Base-by-base conservation (phyloP, 2,329 filamentous ascomycete species). In the Monosporascus sp. region DNA sequence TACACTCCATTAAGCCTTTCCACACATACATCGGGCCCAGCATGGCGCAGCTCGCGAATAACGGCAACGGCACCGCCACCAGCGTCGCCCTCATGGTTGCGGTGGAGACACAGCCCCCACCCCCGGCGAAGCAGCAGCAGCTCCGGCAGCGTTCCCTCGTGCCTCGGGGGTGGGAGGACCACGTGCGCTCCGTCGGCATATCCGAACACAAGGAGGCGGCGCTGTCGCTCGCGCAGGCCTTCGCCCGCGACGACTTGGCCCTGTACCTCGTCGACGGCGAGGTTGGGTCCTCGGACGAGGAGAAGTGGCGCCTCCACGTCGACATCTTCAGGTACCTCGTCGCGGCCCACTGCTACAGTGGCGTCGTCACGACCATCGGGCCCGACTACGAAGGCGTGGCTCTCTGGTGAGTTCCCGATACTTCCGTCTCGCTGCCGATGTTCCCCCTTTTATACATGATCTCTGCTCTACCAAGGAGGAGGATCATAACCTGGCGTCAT, bases 311-410 rank as follows among this genome's bases (percentile, higher is more conserved):
- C 60, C 77, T 94, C 46, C 89, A 94, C 69, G 78, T 88, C 60
- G 81, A 87, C 66, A 87, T 91, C 62, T 82, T 93, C 76, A 86
- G 85, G 61, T 92, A 91, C 71, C 80, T 90, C 61, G 85, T 86
- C 49, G 88, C 89, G 54, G 85, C 88, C 55, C 88, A 91, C 68
- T 85, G 84, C 69, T 79, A 88, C 64, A 85, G 85, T 61, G 90
- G 89, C 52, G 70, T 90, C 54, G 89, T 89, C 52, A 86, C 88
- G 46, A 84, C 86, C 52, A 84, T 89, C 57, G 90, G 89, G 19
- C 80, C 84, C 6, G 82, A 91, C 65, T 90, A 88, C 65, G 89
- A 90, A 60, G 86, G 84, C 58, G 85, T 94, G 52, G 88, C 88
- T 53, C 76, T 94, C 50, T 94, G 89, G 89, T 91, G 76, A 67